Evolutionary conservation across 495 filamentous ascomycete genomes (phyloP).

Genomic region (Haplographium delicatum): DNA sequence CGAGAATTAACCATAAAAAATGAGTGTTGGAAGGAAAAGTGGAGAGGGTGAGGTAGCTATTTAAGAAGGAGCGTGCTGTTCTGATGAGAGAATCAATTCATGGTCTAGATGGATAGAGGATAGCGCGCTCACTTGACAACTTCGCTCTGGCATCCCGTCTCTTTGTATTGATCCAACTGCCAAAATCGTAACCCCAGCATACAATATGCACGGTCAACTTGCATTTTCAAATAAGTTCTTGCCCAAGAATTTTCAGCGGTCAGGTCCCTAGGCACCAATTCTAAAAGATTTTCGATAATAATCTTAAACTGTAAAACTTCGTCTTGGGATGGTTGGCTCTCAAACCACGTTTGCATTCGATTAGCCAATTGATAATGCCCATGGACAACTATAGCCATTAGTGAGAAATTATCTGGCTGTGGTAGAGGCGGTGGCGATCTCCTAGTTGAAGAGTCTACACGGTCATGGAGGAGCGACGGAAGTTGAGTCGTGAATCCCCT

Average conservation of each 20-base stretch:
- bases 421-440: too few relatives aligned
- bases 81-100: background rate
- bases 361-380: slow-evolving; percentile 3
- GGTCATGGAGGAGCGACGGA: background rate
- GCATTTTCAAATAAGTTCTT: slow-evolving; percentile 7
- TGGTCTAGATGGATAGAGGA: background rate
- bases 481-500: background rate
- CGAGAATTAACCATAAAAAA: background rate
- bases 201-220: slow-evolving; percentile 9
- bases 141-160: slow-evolving; percentile 5
- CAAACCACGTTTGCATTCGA: slow-evolving; percentile 8
- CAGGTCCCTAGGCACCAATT: background rate
- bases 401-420: background rate
- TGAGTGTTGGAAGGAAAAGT: background rate
- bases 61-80: slow-evolving; percentile 2
- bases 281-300: background rate
- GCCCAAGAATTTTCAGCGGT: background rate
- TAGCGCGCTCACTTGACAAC: background rate
- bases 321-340: background rate
- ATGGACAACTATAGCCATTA: background rate
- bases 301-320: slow-evolving; percentile 2
- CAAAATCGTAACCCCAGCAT: slow-evolving; percentile 9
- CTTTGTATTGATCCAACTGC: slow-evolving; percentile 9
- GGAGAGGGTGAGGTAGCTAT: background rate
- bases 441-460: background rate